A percentile compares a stretch with the other conserved stretches of the same genome.
Conservation (phyloP, 2,329 filamentous ascomycete genomes). For the Aspergillus udagawae region DNA sequence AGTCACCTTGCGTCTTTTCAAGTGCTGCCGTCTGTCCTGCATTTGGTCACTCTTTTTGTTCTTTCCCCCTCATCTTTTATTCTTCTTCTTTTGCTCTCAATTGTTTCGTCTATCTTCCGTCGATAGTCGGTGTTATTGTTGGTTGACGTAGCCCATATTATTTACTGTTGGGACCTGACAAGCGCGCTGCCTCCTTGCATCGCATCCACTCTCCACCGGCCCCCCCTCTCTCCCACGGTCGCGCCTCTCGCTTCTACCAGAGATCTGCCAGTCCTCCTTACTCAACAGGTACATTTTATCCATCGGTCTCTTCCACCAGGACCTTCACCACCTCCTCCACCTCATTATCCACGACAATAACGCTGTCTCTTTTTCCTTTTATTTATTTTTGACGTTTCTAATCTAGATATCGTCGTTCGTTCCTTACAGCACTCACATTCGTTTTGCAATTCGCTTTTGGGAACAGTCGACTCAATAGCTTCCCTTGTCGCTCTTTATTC, state of each 20-base stretch:
- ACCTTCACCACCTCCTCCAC: constrained; percentile 1
- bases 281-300: background rate
- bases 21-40: background rate
- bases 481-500: constrained; percentile 25
- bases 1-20: background rate
- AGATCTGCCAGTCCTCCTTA: background rate
- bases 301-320: constrained; percentile 5
- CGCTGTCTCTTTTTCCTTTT: constrained; percentile 8
- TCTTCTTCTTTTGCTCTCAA: background rate
- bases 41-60: background rate
- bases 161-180: constrained; percentile 21
- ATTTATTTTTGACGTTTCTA: constrained; percentile 2
- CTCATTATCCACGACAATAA: background rate
- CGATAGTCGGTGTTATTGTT: constrained; percentile 27
- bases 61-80: background rate
- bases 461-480: constrained; percentile 9
- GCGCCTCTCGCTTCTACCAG: constrained; percentile 16
- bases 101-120: constrained; percentile 4
- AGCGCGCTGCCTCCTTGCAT: constrained; percentile 18
- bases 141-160: constrained; percentile 21
- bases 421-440: constrained; percentile 24
- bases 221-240: constrained; percentile 17
- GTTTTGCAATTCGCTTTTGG: constrained; percentile 18
- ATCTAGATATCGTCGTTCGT: constrained; percentile 23
- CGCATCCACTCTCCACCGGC: background rate